Evolutionary conservation across 148 eudicot genomes (phyloP), one percentile per base, ranked within the genome.

Genomic region (Heliosperma pusillum): DNA sequence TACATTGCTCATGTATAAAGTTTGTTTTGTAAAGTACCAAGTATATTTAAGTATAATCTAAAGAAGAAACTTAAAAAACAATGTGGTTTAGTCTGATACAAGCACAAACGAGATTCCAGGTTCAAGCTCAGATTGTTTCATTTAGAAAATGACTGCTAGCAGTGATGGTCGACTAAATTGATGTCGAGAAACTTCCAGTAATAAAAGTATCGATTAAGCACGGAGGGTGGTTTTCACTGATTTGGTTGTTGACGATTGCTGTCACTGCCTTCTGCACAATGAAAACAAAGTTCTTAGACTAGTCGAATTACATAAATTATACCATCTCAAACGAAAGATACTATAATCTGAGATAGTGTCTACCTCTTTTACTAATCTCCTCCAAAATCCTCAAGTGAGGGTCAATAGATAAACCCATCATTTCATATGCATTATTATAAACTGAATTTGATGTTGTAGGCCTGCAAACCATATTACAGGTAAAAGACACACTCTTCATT

Each of bases 111-210:
- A 63, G 36, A 3, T 2, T 19, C 66, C 33, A 15, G 27, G 15
- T 63, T 63, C 27, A 15, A 63, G 27, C 17, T 63, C 5, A 4
- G 40, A 63, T 3, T 13, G 66, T 36, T 15, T 63, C 42, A 27
- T 63, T 26, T 11, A 60, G 27, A 22, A 62, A 13, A 62, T 27
- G n/a, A 2, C 5, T 62, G 10, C 22, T 57, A 19, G 5, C 17
- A n/a, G 9, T 57, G 25, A 57, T 19, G 61, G 3, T 24, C 85
- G 72, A 88, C 99, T 50, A 95, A 90, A 2, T 21, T 16, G 16
- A 19, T 7, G 52, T 66, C 7, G 20, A 66, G 15, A 63, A 29
- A 42, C 11, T 8, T 29, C 29, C 42, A n/a, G 19, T 15, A 3
- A 66, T 66, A 7, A 4, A 15, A 40, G 47, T 8, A 66, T n/a